Conservation (phyloP, 2,329 filamentous ascomycete genomes). For the Fusarium nygamai region DNA sequence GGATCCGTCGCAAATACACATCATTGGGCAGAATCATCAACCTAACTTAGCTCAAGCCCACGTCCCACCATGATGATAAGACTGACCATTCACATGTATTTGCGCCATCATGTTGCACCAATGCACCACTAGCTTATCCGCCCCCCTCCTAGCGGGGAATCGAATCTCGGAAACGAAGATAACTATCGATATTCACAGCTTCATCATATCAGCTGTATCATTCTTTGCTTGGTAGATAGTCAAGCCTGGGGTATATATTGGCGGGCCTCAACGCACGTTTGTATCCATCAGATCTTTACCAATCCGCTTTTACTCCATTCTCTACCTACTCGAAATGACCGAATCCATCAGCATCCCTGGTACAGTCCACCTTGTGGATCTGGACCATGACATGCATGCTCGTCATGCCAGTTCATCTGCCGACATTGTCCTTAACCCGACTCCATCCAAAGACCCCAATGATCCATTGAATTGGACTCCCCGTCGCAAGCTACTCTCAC, state of each 20-base stretch:
- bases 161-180: not conserved
- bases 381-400: slow-evolving; percentile 47
- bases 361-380: slow-evolving; percentile 53
- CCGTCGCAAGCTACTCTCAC: slow-evolving; percentile 39
- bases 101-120: not conserved
- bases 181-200: not conserved
- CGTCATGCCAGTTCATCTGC: slow-evolving; percentile 43
- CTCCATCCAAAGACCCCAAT: slow-evolving; percentile 59
- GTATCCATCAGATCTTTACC: too few relatives aligned
- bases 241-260: not conserved
- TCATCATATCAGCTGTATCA: not conserved
- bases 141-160: not conserved
- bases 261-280: not conserved
- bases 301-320: not conserved
- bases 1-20: not conserved
- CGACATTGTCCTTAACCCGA: slow-evolving; percentile 61
- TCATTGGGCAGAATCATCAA: not conserved
- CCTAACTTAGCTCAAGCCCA: not conserved
- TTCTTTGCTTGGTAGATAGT: not conserved
- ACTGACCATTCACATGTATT: not conserved
- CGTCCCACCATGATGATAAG: not conserved
- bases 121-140: not conserved
- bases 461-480: slow-evolving; percentile 62
- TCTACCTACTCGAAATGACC: not conserved
- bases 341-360: slow-evolving; percentile 44